Base-by-base conservation (phyloP, 139 green algal species). In the Picochlorum sp. region DNA sequence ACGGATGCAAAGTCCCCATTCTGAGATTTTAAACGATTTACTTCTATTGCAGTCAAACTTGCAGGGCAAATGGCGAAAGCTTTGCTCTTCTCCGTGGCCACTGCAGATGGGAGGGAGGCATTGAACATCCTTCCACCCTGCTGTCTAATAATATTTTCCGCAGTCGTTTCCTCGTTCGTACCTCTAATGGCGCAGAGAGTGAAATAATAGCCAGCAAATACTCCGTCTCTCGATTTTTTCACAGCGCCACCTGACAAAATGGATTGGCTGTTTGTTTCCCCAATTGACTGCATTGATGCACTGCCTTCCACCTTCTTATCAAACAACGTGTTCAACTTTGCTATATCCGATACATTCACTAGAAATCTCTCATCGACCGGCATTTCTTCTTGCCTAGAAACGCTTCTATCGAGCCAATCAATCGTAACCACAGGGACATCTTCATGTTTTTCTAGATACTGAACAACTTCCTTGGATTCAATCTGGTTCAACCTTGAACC, bases 1-100 rank as follows among this genome's bases (percentile, higher is more conserved):
- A 81, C 75, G 69, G 66, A 65, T 64, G 9, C 3, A 62, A 82
- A 82, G 62, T 82, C 76, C 1, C 51, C 58, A 46, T 62, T 69
- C 38, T 45, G 14, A 30, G 6, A 37, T 28, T 58, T 58, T 52
- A 78, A 60, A 32, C 49, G 46, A 3, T 50, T 56, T 45, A 46
- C 28, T 2, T 63, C 4, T 21, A 50, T 23, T 5, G 58, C 4
- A 34, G 58, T 24, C 44, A 78, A 65, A 45, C 59, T 76, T 44
- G 37, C 6, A 15, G 67, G 73, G 60, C 76, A 82, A 16, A 82
- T 49, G 1, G 76, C 76, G 45, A 60, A 74, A 11, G 58, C 32
- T 6, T 13, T 47, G 38, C 21, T 45, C 64, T 74, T 69, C 24
- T 61, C 52, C 41, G 61, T 58, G 8, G 13, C 4, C 61, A 58